phyloP scores from a whole-genome alignment of 1,284 basidiomycete genomes.

The Fereydounia khargensis region DNA sequence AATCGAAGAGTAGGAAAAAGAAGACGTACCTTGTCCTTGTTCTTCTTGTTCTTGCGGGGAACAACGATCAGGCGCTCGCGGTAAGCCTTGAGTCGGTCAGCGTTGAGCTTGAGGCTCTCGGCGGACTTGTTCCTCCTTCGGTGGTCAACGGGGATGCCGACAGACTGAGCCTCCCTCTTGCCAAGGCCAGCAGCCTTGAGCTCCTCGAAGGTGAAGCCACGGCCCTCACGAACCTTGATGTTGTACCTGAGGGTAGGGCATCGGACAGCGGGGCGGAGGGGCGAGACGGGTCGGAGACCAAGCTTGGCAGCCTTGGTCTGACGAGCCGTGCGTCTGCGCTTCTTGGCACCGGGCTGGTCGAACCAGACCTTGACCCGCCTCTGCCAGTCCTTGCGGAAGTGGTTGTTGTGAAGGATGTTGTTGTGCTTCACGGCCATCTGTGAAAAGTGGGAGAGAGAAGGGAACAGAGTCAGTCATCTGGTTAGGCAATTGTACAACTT shows the following conservation, averaged over 20 bases:
- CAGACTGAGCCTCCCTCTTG: slow-evolving; percentile 85
- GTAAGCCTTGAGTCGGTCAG: slow-evolving; percentile 93
- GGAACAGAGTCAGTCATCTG: too few relatives aligned
- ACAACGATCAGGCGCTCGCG: slow-evolving; percentile 76
- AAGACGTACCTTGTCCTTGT: slow-evolving; percentile 89
- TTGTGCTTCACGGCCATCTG: slow-evolving; percentile 57
- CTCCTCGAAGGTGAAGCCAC: slow-evolving; percentile 92
- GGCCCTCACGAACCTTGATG: slow-evolving; percentile 93
- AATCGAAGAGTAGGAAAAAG: not conserved
- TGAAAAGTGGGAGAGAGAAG: not conserved
- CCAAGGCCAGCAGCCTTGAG: slow-evolving; percentile 95
- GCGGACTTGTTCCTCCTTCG: slow-evolving; percentile 93
- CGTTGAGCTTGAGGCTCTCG: slow-evolving; percentile 94
- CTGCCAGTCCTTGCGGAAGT: slow-evolving; percentile 87
- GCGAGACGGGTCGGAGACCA: slow-evolving; percentile 85
- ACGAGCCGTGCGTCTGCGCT: slow-evolving; percentile 89
- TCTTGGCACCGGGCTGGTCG: slow-evolving; percentile 97
- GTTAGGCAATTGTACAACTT: too few relatives aligned
- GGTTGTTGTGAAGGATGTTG: slow-evolving; percentile 65
- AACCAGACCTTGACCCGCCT: slow-evolving; percentile 94
- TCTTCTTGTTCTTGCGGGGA: slow-evolving; percentile 74
- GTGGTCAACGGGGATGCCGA: slow-evolving; percentile 97
- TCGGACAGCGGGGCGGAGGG: slow-evolving; percentile 95
- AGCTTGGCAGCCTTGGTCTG: slow-evolving; percentile 86
- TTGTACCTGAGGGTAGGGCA: slow-evolving; percentile 98